Evolutionary conservation across 495 filamentous ascomycete species (phyloP).

Genomic region (Daldinia bambusicola): DNA sequence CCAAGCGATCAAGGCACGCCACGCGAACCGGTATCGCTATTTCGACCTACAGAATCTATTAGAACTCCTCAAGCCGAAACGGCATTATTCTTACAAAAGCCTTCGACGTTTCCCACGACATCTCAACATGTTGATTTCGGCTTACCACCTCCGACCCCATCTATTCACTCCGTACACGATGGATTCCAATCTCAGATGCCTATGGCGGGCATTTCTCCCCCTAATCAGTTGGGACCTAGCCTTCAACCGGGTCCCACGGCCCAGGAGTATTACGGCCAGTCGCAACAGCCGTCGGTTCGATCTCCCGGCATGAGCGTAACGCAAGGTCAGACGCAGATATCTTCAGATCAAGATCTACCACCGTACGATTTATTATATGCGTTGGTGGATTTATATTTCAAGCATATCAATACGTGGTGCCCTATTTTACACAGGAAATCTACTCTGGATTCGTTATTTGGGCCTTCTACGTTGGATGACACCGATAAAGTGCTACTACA

Average conservation of each 20-base stretch:
- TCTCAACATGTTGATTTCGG: slow-evolving; percentile 52
- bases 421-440: slow-evolving; percentile 85
- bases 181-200: slow-evolving; percentile 49
- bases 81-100: slow-evolving; percentile 70
- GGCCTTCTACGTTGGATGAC: slow-evolving; percentile 76
- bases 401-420: slow-evolving; percentile 91
- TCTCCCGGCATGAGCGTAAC: slow-evolving; percentile 58
- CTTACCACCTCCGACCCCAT: slow-evolving; percentile 44
- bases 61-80: slow-evolving; percentile 68
- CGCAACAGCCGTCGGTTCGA: slow-evolving; percentile 52
- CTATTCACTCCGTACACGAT: slow-evolving; percentile 49
- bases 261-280: slow-evolving; percentile 60
- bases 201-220: slow-evolving; percentile 51
- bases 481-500: slow-evolving; percentile 84
- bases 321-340: slow-evolving; percentile 51
- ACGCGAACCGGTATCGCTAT: slow-evolving; percentile 53
- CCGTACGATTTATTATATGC: slow-evolving; percentile 86
- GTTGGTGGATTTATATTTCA: slow-evolving; percentile 86
- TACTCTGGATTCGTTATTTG: slow-evolving; percentile 84
- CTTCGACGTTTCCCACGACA: slow-evolving; percentile 52
- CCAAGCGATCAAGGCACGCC: slow-evolving; percentile 60
- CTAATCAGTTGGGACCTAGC: slow-evolving; percentile 47
- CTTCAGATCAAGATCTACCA: slow-evolving; percentile 78
- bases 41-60: slow-evolving; percentile 54
- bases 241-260: slow-evolving; percentile 46